Percentiles rank a stretch among this genome's conserved stretches.
These are phyloP conservation scores for Termitomyces sp. DNA, from an alignment of 768 basidiomycete species.

Conservation along the genomic window DNA sequence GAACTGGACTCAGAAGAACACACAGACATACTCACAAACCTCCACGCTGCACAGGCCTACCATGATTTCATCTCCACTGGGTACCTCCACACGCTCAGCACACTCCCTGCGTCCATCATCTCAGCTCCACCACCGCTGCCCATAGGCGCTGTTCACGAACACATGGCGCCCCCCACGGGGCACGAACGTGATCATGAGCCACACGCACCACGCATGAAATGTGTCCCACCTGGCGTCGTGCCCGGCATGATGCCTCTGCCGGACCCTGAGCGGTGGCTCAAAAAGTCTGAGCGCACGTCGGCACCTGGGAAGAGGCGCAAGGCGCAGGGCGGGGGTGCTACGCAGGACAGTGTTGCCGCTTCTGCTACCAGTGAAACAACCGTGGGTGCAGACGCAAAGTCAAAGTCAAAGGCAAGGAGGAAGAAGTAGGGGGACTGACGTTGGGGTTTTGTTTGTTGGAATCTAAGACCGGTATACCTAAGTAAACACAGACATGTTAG, in stretches of 20 bases:
- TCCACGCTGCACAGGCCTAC: constrained; percentile 74
- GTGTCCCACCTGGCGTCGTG: constrained; percentile 69
- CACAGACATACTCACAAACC: constrained; percentile 83
- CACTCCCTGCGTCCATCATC: constrained; percentile 40
- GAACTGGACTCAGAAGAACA: too few relatives aligned
- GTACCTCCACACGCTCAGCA: constrained; percentile 57
- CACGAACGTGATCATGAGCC: too few relatives aligned
- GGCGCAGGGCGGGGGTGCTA: constrained; percentile 33
- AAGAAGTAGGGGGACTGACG: too few relatives aligned
- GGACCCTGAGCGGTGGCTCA: constrained; percentile 87
- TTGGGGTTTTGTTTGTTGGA: too few relatives aligned
- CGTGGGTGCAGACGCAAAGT: too few relatives aligned
- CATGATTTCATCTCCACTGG: constrained; percentile 77
- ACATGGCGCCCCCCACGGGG: constrained; percentile 13
- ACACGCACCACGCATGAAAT: constrained; percentile 54
- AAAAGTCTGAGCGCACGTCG: constrained; percentile 72
- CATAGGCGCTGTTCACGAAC: too few relatives aligned
- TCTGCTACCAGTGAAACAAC: too few relatives aligned
- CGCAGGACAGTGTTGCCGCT: constrained; percentile 53
- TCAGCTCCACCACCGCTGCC: too few relatives aligned
- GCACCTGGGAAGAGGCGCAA: too few relatives aligned
- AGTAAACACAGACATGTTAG: too few relatives aligned
- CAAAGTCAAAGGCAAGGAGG: too few relatives aligned
- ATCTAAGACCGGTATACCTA: too few relatives aligned
- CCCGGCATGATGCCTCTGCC: constrained; percentile 80